Percentiles rank a stretch among this genome's conserved stretches.
Conservation (phyloP, 495 filamentous ascomycete species). For the Penicillium canariense region DNA sequence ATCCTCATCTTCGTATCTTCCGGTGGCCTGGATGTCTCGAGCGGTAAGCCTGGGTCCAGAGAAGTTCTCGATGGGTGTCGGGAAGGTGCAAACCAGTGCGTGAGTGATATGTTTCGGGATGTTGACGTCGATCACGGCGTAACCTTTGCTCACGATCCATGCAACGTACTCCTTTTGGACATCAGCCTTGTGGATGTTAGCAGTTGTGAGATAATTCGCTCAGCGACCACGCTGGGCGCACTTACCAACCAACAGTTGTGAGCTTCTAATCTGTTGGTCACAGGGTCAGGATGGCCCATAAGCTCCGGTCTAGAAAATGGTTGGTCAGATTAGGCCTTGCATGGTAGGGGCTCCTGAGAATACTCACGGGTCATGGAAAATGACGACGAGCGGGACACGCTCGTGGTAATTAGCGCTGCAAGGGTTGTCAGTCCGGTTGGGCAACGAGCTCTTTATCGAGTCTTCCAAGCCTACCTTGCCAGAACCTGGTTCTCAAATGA, state of each 20-base stretch:
- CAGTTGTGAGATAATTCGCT: slow-evolving; percentile 6
- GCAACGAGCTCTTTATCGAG: no score
- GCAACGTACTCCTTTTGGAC: slow-evolving; percentile 71
- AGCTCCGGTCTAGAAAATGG: slow-evolving; percentile 60
- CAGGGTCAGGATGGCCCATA: slow-evolving; percentile 61
- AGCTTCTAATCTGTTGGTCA: slow-evolving; percentile 67
- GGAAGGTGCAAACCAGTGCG: slow-evolving; percentile 23
- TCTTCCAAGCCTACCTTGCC: slow-evolving; percentile 56
- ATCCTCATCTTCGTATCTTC: slow-evolving; percentile 43
- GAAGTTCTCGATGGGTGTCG: slow-evolving; percentile 3
- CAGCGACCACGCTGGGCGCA: slow-evolving; percentile 11
- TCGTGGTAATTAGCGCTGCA: slow-evolving; percentile 53
- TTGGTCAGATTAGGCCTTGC: neutral
- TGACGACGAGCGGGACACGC: slow-evolving; percentile 60
- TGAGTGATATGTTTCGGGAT: slow-evolving; percentile 69
- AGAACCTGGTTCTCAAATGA: slow-evolving; percentile 89
- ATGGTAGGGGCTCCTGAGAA: neutral
- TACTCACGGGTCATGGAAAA: slow-evolving; percentile 80
- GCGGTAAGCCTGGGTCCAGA: neutral
- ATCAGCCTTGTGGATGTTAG: slow-evolving; percentile 68
- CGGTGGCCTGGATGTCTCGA: slow-evolving; percentile 30
- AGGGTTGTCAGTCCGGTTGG: neutral
- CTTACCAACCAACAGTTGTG: slow-evolving; percentile 87
- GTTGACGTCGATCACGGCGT: slow-evolving; percentile 85
- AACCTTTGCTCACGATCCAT: slow-evolving; percentile 72